Evolutionary conservation across 345 rosid genomes (phyloP).

Genomic region (Zanthoxylum bungeanum): DNA sequence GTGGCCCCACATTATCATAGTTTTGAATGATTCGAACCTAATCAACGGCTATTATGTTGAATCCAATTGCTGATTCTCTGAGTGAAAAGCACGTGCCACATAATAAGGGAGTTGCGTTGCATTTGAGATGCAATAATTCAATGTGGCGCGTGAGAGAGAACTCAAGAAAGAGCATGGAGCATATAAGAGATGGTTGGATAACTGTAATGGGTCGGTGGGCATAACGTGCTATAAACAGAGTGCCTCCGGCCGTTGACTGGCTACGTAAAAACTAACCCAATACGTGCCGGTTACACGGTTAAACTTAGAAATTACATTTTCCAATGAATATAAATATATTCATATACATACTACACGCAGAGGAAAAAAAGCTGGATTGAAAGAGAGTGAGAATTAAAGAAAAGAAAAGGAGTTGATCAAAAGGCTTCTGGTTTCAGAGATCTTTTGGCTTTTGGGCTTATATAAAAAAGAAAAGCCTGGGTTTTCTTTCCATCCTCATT

Average conservation of each 20-base stretch:
- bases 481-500: not conserved
- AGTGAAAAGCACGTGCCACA: slow-evolving; percentile 8
- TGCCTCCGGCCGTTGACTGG: slow-evolving; percentile 25
- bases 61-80: not conserved
- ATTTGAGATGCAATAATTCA: not conserved
- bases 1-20: not conserved
- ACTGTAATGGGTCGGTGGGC: slow-evolving; percentile 23
- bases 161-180: slow-evolving; percentile 14
- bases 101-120: not conserved
- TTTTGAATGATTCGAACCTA: not conserved
- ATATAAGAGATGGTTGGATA: not conserved
- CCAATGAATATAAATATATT: slow-evolving; percentile 26
- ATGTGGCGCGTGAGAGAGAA: slow-evolving; percentile 17
- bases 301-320: slow-evolving; percentile 16
- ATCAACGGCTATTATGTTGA: slow-evolving; percentile 2
- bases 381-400: not conserved
- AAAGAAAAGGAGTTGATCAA: slow-evolving; percentile 28
- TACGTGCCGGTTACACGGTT: slow-evolving; percentile 34
- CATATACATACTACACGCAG: not conserved
- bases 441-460: slow-evolving; percentile 27
- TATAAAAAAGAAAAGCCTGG: slow-evolving; percentile 2
- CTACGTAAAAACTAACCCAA: slow-evolving; percentile 1
- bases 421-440: slow-evolving; percentile 23
- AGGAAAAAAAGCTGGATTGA: slow-evolving; percentile 1
- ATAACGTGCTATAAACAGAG: slow-evolving; percentile 12